Base-by-base conservation (phyloP, 2,329 filamentous ascomycete genomes). In the Nemania sp. region DNA sequence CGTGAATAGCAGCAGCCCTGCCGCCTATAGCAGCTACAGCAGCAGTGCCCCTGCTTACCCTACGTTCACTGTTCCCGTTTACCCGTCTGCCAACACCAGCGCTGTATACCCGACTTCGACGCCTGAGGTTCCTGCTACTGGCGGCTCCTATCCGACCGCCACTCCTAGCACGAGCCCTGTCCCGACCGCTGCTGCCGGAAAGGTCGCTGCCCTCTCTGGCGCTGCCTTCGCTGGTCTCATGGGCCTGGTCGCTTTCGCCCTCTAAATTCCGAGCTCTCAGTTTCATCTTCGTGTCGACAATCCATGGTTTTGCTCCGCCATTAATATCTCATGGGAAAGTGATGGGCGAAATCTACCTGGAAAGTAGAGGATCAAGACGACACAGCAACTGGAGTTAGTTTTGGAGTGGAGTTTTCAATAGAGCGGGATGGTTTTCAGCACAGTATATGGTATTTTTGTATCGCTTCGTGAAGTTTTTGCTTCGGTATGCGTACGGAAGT, bases 151-250 rank as follows among this genome's bases (percentile, higher is more conserved):
- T 51, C 46, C 52, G 15, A 57, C 45, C 37, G 6, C 49, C 30
- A 66, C 67, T 50, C 44, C 52, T 15, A 57, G 51, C 36, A 12
- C 42, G 19, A 66, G 66, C 52, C 52, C 71, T 45, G 70, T 78
- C 62, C 73, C 78, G 64, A 79, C 81, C 51, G 80, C 77, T 60
- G 80, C 77, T 73, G 82, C 81, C 60, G 79, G 74, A 76, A 82
- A 80, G 76, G 72, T 72, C 61, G 77, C 77, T 62, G 79, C 74
- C 66, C 71, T 83, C 64, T 83, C 81, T 36, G 82, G 80, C 60
- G 83, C 79, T 57, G 80, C 75, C 63, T 79, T 86, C 64, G 82
- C 80, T 64, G 82, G 79, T 76, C 70, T 84, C 63, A 74, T 85
- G 70, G 83, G 79, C 68, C 69, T 85, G 57, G 81, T 79, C 67